Base-by-base conservation (phyloP, 495 filamentous ascomycete species). In the Aspergillus affinis region DNA sequence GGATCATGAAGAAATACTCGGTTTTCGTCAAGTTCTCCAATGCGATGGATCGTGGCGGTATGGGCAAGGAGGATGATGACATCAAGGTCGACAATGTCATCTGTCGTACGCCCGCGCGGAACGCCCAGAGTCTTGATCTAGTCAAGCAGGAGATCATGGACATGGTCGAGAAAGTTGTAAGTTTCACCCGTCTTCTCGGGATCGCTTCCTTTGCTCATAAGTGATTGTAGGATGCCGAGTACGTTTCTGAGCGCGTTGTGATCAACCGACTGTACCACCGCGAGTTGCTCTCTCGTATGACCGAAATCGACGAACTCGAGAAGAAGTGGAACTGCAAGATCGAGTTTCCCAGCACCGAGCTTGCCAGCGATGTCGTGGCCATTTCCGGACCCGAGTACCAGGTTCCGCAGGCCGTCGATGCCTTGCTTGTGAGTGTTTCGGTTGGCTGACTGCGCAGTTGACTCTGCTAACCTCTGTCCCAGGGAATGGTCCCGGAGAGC, bases 1-100 rank as follows among this genome's bases (percentile, higher is more conserved):
- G 92, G 58, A 98, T 98, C 78, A 99, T 98, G 94, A 99, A 99
- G 80, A 97, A 97, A 75, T 95, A 99, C 77, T 99, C 94, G 2
- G 94, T 99, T 58, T 99, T 98, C 63, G 94, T 99, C 78, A 99
- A 99, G 72, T 99, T 99, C 70, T 96, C 92, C 62, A 99, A 99
- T 68, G 94, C 95, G 26, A 98, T 98, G 95, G 94, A 99, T 73
- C 90, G 94, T 65, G 93, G 92, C 58, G 92, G 92, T 12, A 88
- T 95, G 74, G 90, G 91, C 62, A 90, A 92, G 61, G 94, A 98
- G 66, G 93, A 96, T 68, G 95, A 98, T 72, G 94, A 98, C 70
- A 91, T 94, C 75, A 95, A 96, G 72, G 93, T 97, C 51, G 94
- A 98, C 79, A 99, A 99, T 73, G 94, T 99, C 62, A 96, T 99